Evolutionary conservation across 352 stramenopile genomes (phyloP).

Genomic region (Phytophthora kernoviae): DNA sequence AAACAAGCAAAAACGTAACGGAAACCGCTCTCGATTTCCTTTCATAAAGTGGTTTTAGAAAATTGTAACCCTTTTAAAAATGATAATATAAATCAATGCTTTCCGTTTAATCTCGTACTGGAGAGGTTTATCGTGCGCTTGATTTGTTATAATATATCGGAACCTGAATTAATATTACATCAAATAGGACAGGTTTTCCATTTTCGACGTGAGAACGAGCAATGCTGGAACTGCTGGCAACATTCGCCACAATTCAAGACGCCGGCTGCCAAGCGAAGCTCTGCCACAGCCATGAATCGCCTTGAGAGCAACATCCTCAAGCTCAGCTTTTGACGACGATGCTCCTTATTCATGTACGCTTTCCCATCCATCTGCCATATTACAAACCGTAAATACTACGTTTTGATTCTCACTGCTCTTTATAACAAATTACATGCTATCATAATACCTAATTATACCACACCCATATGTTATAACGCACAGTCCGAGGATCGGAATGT

Average conservation of each 20-base stretch:
- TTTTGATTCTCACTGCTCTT: not conserved
- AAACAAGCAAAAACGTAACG: too few species aligned
- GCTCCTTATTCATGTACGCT: constrained; percentile 26
- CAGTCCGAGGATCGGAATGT: constrained; percentile 35
- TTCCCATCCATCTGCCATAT: too few species aligned
- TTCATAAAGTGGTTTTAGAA: not conserved
- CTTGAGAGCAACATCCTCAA: constrained; percentile 26
- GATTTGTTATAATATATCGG: not conserved
- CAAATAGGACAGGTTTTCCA: not conserved
- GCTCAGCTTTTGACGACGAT: constrained; percentile 28
- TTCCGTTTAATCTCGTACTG: too few species aligned
- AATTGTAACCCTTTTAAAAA: too few species aligned
- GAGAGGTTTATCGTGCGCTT: not conserved
- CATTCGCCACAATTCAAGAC: constrained; percentile 11
- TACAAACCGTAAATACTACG: too few species aligned
- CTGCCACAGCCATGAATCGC: constrained; percentile 18
- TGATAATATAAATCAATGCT: too few species aligned
- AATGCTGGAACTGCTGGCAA: too few species aligned
- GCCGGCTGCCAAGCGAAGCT: constrained; percentile 3
- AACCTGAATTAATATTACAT: not conserved
- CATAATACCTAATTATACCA: not conserved
- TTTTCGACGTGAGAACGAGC: not conserved
- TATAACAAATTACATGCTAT: constrained; percentile 18
- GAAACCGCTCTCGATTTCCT: not conserved
- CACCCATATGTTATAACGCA: constrained; percentile 15